phyloP scores from a whole-genome alignment of 176 grass and related monocot species.

The Aegilops bicornis region DNA sequence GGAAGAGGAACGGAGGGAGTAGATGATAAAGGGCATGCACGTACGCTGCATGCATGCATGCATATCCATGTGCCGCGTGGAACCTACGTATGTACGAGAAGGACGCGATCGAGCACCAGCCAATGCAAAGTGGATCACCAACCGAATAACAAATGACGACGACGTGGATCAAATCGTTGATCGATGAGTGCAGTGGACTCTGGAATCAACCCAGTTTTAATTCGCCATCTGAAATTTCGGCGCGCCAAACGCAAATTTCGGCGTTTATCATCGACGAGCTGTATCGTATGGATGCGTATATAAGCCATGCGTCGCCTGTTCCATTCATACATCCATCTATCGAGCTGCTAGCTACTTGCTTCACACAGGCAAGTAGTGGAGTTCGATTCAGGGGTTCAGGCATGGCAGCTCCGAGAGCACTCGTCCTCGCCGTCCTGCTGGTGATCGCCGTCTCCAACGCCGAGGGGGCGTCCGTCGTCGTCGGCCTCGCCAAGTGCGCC shows the following conservation, averaged over 20 bases:
- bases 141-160: neutral
- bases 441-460: neutral
- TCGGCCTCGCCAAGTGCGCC: neutral
- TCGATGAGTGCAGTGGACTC: neutral
- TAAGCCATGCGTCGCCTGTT: neutral
- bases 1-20: too few relatives aligned
- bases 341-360: neutral
- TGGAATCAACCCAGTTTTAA: neutral
- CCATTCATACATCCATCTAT: too few relatives aligned
- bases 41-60: too few relatives aligned
- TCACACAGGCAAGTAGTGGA: neutral
- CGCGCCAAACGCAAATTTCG: neutral
- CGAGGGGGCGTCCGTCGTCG: neutral
- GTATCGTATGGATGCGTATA: neutral
- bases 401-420: neutral
- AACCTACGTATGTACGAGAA: too few relatives aligned
- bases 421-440: neutral
- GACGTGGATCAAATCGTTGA: neutral
- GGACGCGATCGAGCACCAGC: too few relatives aligned
- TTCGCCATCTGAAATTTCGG: constrained; percentile 1
- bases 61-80: too few relatives aligned
- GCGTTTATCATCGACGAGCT: neutral
- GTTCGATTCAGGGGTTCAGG: too few relatives aligned
- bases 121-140: too few relatives aligned
- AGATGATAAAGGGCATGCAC: too few relatives aligned